Evolutionary conservation across 352 stramenopile genomes (phyloP).

Genomic region (Phytopythium helicoides): DNA sequence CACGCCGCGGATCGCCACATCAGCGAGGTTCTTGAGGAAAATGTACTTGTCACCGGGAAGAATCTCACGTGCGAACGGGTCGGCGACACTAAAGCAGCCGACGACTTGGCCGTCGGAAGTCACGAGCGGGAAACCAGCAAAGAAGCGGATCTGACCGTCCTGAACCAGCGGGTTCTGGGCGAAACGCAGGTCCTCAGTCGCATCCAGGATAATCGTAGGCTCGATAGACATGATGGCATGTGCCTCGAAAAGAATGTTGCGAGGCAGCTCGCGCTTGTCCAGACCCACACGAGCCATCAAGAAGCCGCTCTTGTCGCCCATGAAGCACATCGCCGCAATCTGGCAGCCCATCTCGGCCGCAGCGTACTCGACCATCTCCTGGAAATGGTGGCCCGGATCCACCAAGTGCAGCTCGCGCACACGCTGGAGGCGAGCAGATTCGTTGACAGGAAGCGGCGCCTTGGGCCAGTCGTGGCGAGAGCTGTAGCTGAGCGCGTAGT

Average conservation of each 20-base stretch:
- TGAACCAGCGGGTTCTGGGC: conserved; percentile 73
- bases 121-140: conserved; percentile 75
- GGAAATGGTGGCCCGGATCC: conserved; percentile 77
- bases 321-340: conserved; percentile 80
- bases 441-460: conserved; percentile 66
- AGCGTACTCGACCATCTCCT: conserved; percentile 87
- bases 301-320: conserved; percentile 85
- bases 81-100: conserved; percentile 73
- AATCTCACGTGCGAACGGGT: conserved; percentile 72
- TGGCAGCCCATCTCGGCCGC: conserved; percentile 78
- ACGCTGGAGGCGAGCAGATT: conserved; percentile 58
- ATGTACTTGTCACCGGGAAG: conserved; percentile 76
- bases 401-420: conserved; percentile 73
- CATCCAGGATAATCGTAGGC: conserved; percentile 81
- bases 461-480: conserved; percentile 82
- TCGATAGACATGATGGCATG: conserved; percentile 79
- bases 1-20: conserved; percentile 70
- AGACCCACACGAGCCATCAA: conserved; percentile 77
- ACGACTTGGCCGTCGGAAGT: conserved; percentile 64
- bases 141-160: conserved; percentile 81
- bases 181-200: conserved; percentile 74
- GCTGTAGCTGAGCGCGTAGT: conserved; percentile 80
- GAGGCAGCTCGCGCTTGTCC: conserved; percentile 74
- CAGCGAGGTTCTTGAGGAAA: conserved; percentile 82
- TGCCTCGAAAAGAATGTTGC: conserved; percentile 76